phyloP scores from a whole-genome alignment of 1,284 basidiomycete genomes.

The Rhizoctonia solani region DNA sequence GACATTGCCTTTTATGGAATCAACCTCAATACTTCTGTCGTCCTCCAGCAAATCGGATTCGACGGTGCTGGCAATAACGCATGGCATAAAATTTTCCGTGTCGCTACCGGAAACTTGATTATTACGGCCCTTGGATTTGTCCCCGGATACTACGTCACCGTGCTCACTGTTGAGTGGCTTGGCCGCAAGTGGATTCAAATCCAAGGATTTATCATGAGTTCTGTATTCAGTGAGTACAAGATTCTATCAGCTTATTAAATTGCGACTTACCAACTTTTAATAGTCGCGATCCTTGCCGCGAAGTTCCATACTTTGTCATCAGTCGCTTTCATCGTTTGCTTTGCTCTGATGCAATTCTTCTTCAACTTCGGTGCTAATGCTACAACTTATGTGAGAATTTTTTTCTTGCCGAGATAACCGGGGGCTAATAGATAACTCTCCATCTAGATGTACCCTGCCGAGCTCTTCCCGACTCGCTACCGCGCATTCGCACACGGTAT shows the following conservation, averaged over 20 bases:
- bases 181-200: slow-evolving; percentile 46
- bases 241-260: not conserved
- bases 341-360: slow-evolving; percentile 45
- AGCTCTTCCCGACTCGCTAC: slow-evolving; percentile 55
- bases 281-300: slow-evolving; percentile 45
- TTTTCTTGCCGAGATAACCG: slow-evolving; percentile 28
- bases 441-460: slow-evolving; percentile 50
- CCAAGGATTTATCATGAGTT: slow-evolving; percentile 43
- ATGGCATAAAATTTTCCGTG: slow-evolving; percentile 66
- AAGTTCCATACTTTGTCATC: slow-evolving; percentile 40
- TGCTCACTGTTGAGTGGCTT: slow-evolving; percentile 42
- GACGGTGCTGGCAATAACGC: slow-evolving; percentile 58
- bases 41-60: slow-evolving; percentile 68
- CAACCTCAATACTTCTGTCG: slow-evolving; percentile 77
- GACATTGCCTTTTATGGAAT: slow-evolving; percentile 76
- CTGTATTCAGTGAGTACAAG: slow-evolving; percentile 7
- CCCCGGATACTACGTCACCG: slow-evolving; percentile 41
- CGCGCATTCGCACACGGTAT: slow-evolving; percentile 53
- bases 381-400: slow-evolving; percentile 49
- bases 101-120: slow-evolving; percentile 69
- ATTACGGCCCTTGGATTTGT: slow-evolving; percentile 55
- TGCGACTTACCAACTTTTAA: not conserved
- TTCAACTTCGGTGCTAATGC: slow-evolving; percentile 62
- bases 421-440: not conserved
- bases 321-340: slow-evolving; percentile 38